These are phyloP conservation scores for Phyllosticta paracitricarpa DNA, from an alignment of 2,329 filamentous ascomycete species.

Conservation along the genomic window DNA sequence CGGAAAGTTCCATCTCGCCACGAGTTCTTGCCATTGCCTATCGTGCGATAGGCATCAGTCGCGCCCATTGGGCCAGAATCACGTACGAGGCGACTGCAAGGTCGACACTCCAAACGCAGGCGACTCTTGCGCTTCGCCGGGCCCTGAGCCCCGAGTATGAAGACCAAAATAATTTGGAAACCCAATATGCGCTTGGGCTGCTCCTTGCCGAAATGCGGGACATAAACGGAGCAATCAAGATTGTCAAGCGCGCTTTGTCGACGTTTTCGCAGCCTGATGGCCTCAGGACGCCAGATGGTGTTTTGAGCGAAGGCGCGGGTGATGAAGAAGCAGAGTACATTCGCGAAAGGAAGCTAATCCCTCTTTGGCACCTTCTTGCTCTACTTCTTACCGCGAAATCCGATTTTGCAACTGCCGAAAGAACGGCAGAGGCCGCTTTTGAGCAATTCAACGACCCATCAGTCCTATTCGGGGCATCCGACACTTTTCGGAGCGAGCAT, in stretches of 20 bases:
- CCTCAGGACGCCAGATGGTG: constrained; percentile 22
- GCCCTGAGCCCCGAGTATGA: constrained; percentile 59
- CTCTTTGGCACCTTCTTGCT: constrained; percentile 84
- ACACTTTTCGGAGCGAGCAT: constrained; percentile 53
- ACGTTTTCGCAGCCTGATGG: constrained; percentile 34
- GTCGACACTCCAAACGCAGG: constrained; percentile 64
- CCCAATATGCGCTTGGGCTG: constrained; percentile 71
- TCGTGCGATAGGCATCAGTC: constrained; percentile 74
- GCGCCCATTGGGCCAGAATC: constrained; percentile 76
- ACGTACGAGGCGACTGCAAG: constrained; percentile 67
- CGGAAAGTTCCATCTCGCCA: constrained; percentile 42
- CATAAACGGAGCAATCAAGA: constrained; percentile 67
- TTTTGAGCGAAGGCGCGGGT: constrained; percentile 15
- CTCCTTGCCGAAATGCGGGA: constrained; percentile 83
- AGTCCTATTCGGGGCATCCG: constrained; percentile 55
- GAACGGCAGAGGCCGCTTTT: constrained; percentile 81
- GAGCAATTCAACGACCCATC: constrained; percentile 72
- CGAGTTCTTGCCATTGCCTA: constrained; percentile 56
- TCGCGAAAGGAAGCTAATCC: constrained; percentile 56
- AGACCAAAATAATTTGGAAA: constrained; percentile 59
- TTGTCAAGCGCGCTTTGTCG: constrained; percentile 66
- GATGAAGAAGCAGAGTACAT: constrained; percentile 22
- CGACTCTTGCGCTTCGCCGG: constrained; percentile 64
- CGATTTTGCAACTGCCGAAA: constrained; percentile 69
- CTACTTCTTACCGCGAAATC: constrained; percentile 78